These are phyloP conservation scores for Urostyla sp. DNA, from an alignment of 73 alveolate genomes.

Conservation along the genomic window DNA sequence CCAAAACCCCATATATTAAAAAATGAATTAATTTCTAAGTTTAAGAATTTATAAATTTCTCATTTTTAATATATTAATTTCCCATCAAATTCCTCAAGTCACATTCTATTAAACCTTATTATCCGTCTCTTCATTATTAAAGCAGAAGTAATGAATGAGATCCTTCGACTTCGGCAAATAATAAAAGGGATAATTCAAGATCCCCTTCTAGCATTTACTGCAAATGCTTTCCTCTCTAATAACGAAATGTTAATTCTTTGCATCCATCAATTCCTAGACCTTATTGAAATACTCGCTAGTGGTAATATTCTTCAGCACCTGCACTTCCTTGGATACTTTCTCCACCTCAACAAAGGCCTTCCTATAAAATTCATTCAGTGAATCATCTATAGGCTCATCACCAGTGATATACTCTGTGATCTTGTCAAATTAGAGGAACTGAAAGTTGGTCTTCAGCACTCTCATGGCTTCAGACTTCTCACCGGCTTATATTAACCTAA, in stretches of 20 bases:
- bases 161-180: background rate
- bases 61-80: too few species aligned
- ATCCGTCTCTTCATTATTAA: background rate
- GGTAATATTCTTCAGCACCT: conserved; percentile 18
- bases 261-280: conserved; percentile 22
- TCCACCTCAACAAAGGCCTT: conserved; percentile 43
- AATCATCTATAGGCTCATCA: background rate
- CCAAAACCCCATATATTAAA: too few species aligned
- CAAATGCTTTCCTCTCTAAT: conserved; percentile 36
- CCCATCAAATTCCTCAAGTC: background rate
- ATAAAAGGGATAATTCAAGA: conserved; percentile 16
- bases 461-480: conserved; percentile 25
- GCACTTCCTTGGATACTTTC: conserved; percentile 24
- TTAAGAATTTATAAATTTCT: too few species aligned
- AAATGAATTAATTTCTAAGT: too few species aligned
- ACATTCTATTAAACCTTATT: background rate
- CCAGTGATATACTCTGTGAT: conserved; percentile 11
- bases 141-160: conserved; percentile 39
- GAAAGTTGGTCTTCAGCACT: conserved; percentile 14
- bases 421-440: background rate
- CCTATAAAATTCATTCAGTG: background rate
- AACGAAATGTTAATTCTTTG: background rate
- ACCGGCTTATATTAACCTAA: conserved; percentile 1
- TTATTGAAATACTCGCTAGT: background rate
- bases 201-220: conserved; percentile 16